Conservation (phyloP, 768 basidiomycete genomes). For the Amylocystis lapponica region DNA sequence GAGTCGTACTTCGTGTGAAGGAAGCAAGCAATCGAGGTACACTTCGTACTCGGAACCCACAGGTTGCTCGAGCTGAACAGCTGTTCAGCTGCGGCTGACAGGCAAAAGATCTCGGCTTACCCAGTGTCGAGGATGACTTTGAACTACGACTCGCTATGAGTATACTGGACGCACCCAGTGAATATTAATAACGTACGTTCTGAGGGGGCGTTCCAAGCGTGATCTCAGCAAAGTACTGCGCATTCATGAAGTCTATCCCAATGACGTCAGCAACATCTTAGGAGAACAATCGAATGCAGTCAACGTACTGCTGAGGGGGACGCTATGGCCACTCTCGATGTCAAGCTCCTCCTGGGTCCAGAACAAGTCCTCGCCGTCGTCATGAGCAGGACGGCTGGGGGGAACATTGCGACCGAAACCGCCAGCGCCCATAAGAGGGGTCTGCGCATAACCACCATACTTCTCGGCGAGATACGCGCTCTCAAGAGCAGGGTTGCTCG, state of each 20-base stretch:
- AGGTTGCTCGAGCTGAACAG: constrained; percentile 74
- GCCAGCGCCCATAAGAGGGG: constrained; percentile 69
- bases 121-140: constrained; percentile 95
- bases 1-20: constrained; percentile 92
- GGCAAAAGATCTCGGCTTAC: constrained; percentile 29
- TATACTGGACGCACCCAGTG: not conserved
- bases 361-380: constrained; percentile 51
- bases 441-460: constrained; percentile 63
- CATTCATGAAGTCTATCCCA: constrained; percentile 88
- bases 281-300: not conserved
- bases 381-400: constrained; percentile 33
- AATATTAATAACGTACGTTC: constrained; percentile 38
- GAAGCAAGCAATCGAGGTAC: constrained; percentile 90
- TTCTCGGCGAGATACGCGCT: constrained; percentile 90
- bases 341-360: constrained; percentile 73
- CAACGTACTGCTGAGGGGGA: constrained; percentile 81
- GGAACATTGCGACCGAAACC: constrained; percentile 61
- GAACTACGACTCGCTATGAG: constrained; percentile 45
- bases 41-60: constrained; percentile 82
- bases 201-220: constrained; percentile 80
- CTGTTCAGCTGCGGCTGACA: constrained; percentile 4
- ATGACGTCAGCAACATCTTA: constrained; percentile 1
- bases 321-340: constrained; percentile 69
- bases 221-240: constrained; percentile 94
- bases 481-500: constrained; percentile 61